Evolutionary conservation across 2,329 filamentous ascomycete species (phyloP).

Genomic region (Xylaria digitata): DNA sequence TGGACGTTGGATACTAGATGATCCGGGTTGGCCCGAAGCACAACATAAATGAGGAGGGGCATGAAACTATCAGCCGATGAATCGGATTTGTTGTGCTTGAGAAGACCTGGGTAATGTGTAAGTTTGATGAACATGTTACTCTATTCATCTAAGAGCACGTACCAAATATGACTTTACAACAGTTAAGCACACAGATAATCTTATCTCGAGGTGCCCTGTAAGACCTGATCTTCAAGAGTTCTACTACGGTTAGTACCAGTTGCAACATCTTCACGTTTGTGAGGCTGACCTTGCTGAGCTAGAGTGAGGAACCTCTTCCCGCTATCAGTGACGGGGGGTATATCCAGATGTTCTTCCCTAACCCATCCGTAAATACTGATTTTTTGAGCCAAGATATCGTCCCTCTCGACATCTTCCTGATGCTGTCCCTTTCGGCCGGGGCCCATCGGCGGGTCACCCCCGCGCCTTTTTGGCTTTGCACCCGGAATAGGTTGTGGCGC

Average conservation of each 20-base stretch:
- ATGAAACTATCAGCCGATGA: constrained; percentile 97
- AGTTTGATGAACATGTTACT: constrained; percentile 23
- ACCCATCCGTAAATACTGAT: constrained; percentile 98
- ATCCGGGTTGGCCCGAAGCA: constrained; percentile 92
- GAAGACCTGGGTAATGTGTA: constrained; percentile 67
- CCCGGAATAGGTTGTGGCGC: constrained; percentile 79
- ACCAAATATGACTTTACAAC: constrained; percentile 99
- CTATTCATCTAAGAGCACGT: constrained; percentile 44
- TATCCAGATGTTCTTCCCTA: constrained; percentile 91
- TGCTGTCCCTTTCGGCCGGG: constrained; percentile 94
- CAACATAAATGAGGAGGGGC: constrained; percentile 93
- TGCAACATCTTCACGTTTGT: constrained; percentile 23
- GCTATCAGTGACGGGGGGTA: constrained; percentile 84
- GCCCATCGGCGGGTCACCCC: constrained; percentile 74
- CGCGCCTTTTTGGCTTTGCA: constrained; percentile 74
- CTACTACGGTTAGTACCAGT: constrained; percentile 59
- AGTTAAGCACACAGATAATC: constrained; percentile 97
- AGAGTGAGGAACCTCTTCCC: constrained; percentile 88
- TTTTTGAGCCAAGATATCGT: constrained; percentile 96
- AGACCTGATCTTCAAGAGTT: constrained; percentile 94
- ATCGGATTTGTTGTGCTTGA: constrained; percentile 92
- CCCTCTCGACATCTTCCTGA: constrained; percentile 96
- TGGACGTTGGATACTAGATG: constrained; percentile 97
- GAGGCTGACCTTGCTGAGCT: constrained; percentile 79
- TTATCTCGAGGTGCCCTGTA: constrained; percentile 98